phyloP scores from a whole-genome alignment of 345 rosid species.

The Kandelia obovata region DNA sequence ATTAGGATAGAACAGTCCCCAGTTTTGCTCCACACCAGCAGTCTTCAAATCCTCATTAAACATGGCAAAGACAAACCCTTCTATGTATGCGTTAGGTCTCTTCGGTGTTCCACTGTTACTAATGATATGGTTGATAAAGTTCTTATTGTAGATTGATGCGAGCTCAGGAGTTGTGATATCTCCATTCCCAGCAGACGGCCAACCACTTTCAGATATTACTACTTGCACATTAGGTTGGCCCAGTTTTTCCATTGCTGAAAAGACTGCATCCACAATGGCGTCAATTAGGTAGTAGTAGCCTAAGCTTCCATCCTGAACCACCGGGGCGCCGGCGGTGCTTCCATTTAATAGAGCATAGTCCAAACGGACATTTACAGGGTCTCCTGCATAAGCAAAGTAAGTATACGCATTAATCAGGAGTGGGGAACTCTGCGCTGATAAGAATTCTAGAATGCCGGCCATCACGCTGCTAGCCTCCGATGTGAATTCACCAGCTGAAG shows the following conservation, averaged over 20 bases:
- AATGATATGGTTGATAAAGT: conserved; percentile 11
- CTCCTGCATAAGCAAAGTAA: conserved; percentile 11
- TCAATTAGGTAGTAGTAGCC: conserved; percentile 20
- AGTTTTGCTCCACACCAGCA: conserved; percentile 12
- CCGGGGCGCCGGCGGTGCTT: background rate
- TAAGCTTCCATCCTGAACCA: conserved; percentile 15
- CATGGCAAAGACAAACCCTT: conserved; percentile 16
- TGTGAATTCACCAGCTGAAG: conserved; percentile 12
- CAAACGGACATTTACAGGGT: background rate
- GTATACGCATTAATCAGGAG: conserved; percentile 23
- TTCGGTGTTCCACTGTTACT: conserved; percentile 19
- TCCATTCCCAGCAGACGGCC: conserved; percentile 45
- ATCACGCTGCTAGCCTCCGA: background rate
- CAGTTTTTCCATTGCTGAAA: conserved; percentile 28
- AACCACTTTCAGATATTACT: conserved; percentile 39
- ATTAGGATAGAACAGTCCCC: conserved; percentile 16
- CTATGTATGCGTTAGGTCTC: conserved; percentile 1
- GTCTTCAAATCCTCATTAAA: conserved; percentile 24
- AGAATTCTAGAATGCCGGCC: background rate
- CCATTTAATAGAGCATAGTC: conserved; percentile 21
- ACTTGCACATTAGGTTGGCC: conserved; percentile 4
- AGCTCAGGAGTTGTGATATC: conserved; percentile 16
- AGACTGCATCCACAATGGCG: conserved; percentile 18
- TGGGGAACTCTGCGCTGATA: conserved; percentile 7
- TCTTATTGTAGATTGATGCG: conserved; percentile 21